Evolutionary conservation across 495 filamentous ascomycete species (phyloP), one percentile per base, ranked within the genome.

Genomic region (Hypoxylon perforatum): DNA sequence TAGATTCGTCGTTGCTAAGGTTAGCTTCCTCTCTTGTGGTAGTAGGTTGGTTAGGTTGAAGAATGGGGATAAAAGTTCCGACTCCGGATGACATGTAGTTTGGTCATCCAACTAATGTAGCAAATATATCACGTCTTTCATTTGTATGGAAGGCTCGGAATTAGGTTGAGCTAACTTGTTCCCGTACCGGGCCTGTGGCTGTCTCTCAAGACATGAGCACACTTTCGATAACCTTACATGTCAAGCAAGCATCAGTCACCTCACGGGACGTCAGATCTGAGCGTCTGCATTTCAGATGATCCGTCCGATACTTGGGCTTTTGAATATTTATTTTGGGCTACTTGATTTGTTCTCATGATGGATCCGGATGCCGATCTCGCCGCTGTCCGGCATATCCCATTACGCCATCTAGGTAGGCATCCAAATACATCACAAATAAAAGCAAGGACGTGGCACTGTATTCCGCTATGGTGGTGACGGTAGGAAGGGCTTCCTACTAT

Each of bases 381-480:
- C 12, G 39, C 17, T 9, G 41, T 17, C 15, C 19, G 41, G 17
- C 41, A 44, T 44, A 44, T 44, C 41, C 17, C 7, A 19, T n/a
- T 1, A 7, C 41, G 17, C 17, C 41, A 33, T 33, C 30, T 33
- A 33, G 30, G 30, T 10, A 33, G 30, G 30, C 7, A 10, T 33
- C 30, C 30, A 5, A 10, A 33, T 33, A 33, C 25, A 8, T 30
- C 21, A 21, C n/a, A 30, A n/a, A 15, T 21, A 44, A 21, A 44
- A 44, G 41, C 41, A 44, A 35, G 36, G 45, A 36, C 42, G 25
- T 35, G 30, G 53, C 57, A 61, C 21, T 50, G 41, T 61, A 5
- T 33, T 33, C 47, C 53, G 59, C 52, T 36, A 15, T 45, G 33
- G 50, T 57, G 56, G 65, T 69, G 56, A 41, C 60, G 44, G 54